Evolutionary conservation across 129 eudicot genomes (phyloP).

Genomic region (Flaveria sonorensis): DNA sequence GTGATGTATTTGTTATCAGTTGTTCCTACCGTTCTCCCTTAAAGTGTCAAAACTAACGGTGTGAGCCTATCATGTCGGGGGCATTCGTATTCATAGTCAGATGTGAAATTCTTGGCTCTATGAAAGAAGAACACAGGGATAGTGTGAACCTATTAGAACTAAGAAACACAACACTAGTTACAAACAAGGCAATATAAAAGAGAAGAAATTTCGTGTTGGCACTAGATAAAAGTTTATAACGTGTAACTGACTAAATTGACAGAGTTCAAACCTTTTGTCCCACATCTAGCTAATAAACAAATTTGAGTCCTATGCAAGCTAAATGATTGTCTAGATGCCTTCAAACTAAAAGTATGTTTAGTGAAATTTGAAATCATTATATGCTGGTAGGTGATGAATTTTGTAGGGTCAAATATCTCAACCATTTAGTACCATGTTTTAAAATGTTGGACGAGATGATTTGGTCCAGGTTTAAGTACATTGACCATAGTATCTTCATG

Average conservation of each 20-base stretch:
- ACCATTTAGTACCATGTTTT: neutral
- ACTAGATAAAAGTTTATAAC: neutral
- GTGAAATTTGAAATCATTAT: neutral
- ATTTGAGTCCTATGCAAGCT: neutral
- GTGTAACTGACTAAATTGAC: too few relatives aligned
- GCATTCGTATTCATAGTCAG: too few relatives aligned
- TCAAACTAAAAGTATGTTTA: neutral
- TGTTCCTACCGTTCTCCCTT: neutral
- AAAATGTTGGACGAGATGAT: neutral
- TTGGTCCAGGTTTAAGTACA: neutral
- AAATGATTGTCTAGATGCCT: neutral
- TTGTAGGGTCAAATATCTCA: neutral
- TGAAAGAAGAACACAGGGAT: too few relatives aligned
- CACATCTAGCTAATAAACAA: neutral
- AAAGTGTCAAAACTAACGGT: too few relatives aligned
- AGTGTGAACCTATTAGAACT: neutral
- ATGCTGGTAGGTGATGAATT: neutral
- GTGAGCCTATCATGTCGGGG: too few relatives aligned
- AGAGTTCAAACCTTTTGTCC: neutral
- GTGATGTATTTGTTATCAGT: neutral
- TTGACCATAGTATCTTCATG: neutral
- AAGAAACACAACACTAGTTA: neutral
- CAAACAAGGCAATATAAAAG: constrained; percentile 5
- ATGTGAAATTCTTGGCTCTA: too few relatives aligned
- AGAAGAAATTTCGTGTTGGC: neutral